Conservation (phyloP, 495 filamentous ascomycete genomes). For the Podospora pseudopauciseta region DNA sequence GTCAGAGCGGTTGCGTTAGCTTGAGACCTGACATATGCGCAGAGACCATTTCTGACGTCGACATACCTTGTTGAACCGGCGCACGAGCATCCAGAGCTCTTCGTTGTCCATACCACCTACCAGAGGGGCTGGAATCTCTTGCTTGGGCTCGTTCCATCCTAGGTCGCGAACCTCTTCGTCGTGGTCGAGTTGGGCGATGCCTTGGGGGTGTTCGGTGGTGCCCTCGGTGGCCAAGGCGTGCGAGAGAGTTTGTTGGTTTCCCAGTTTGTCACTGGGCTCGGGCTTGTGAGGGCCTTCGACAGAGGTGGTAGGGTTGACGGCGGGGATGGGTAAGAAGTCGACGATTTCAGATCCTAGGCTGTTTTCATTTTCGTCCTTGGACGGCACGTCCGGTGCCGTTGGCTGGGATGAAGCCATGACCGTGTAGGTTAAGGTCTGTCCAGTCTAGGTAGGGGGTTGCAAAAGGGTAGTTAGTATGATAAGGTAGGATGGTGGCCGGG, state of each 20-base stretch:
- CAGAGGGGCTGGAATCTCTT: constrained; percentile 57
- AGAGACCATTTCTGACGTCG: not conserved
- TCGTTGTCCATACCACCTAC: constrained; percentile 77
- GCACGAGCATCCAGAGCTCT: constrained; percentile 74
- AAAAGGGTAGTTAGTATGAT: no score
- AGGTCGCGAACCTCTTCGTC: constrained; percentile 57
- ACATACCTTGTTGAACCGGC: constrained; percentile 78
- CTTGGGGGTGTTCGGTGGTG: constrained; percentile 30
- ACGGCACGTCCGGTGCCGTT: not conserved
- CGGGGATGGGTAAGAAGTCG: constrained; percentile 37
- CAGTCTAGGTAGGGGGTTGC: no score
- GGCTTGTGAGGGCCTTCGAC: constrained; percentile 15
- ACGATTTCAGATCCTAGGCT: constrained; percentile 26
- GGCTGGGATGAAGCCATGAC: not conserved
- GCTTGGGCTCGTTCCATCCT: constrained; percentile 66
- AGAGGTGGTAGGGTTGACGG: constrained; percentile 25
- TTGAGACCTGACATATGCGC: not conserved
- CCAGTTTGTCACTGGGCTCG: constrained; percentile 22
- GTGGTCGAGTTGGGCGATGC: constrained; percentile 32
- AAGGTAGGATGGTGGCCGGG: no score
- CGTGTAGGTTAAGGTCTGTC: not conserved
- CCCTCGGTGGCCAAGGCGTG: constrained; percentile 36
- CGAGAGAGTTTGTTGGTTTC: constrained; percentile 35
- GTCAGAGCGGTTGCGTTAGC: not conserved
- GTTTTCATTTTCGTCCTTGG: constrained; percentile 18